Evolutionary conservation across 169 alveolate genomes (phyloP).

Genomic region (Plasmodium malariae): DNA sequence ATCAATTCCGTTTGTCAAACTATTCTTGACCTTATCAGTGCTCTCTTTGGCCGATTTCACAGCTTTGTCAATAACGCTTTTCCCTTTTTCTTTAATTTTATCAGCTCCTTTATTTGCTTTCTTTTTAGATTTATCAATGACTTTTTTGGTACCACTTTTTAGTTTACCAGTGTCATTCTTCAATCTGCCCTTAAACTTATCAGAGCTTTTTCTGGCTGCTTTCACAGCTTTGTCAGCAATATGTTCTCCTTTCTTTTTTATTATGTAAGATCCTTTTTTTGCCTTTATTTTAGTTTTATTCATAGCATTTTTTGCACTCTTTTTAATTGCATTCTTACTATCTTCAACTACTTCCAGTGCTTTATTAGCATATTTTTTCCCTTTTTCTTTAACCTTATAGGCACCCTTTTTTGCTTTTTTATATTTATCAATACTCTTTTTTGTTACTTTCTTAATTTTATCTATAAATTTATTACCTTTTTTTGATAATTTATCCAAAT

Average conservation of each 20-base stretch:
- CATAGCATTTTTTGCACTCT: neutral
- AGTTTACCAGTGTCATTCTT: neutral
- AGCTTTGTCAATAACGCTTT: neutral
- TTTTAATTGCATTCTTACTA: conserved; percentile 1
- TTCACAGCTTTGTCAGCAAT: neutral
- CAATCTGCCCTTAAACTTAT: neutral
- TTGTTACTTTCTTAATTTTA: conserved; percentile 25
- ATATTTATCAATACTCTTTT: neutral
- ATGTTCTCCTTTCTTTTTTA: neutral
- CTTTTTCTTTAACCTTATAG: neutral
- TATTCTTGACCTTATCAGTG: neutral
- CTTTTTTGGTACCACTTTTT: conserved; percentile 3
- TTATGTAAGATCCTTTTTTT: neutral
- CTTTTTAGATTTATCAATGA: neutral
- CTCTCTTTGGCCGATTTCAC: neutral
- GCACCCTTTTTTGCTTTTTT: conserved; percentile 2
- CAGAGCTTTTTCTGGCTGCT: neutral
- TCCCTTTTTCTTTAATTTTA: neutral
- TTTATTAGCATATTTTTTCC: neutral
- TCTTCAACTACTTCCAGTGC: neutral
- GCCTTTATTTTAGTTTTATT: conserved; percentile 21
- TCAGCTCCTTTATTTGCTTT: neutral
- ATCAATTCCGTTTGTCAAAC: conserved; percentile 1
- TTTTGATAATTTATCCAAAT: conserved; percentile 16
- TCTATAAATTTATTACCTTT: conserved; percentile 15